Evolutionary conservation across 2,329 filamentous ascomycete species (phyloP), one percentile per base, ranked within the genome.

Genomic region (Epicoccum sorghinum): DNA sequence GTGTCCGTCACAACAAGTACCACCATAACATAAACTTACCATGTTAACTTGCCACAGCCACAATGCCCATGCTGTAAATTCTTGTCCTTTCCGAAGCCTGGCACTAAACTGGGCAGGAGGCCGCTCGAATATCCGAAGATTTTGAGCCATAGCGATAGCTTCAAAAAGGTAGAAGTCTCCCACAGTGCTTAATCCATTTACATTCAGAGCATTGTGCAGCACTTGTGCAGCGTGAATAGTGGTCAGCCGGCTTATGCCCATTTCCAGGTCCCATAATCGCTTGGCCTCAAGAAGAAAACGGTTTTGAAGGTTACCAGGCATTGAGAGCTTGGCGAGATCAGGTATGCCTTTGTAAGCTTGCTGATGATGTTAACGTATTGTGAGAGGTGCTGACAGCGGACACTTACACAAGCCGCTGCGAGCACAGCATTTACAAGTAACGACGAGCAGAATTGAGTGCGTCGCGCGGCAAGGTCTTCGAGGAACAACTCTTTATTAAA

Each of bases 261-360:
- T 54, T 6, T 60, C 57, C 9, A 63, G 13, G 18, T 67, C 64
- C 64, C 64, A 67, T 1, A 65, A 38, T 23, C 61, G 44, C 38
- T 57, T 65, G 18, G 64, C 61, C 52, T 67, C 62, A 12, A 62
- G 58, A 8, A 64, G 49, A 24, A 67, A 65, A 13, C 52, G 52
- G 24, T 58, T 61, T 8, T 50, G 49, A 10, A 65, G 50, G 39
- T 54, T 61, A 6, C 58, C 39, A 12, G 61, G 58, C 36, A 59
- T 52, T 59, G 61, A 64, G 24, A 58, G 58, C 10, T 57, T 48
- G 14, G 40, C 37, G 10, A 25, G 51, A 14, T 43, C 27, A 42
- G 39, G 36, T 35, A 36, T 60, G 18, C 40, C 62, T 56, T 32
- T 48, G 9, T 18, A 42, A 12, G 40, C 49, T 53, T 57, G 49